Evolutionary conservation across 2,329 filamentous ascomycete genomes (phyloP).

Genomic region (Hymenoscyphus fraxineus): DNA sequence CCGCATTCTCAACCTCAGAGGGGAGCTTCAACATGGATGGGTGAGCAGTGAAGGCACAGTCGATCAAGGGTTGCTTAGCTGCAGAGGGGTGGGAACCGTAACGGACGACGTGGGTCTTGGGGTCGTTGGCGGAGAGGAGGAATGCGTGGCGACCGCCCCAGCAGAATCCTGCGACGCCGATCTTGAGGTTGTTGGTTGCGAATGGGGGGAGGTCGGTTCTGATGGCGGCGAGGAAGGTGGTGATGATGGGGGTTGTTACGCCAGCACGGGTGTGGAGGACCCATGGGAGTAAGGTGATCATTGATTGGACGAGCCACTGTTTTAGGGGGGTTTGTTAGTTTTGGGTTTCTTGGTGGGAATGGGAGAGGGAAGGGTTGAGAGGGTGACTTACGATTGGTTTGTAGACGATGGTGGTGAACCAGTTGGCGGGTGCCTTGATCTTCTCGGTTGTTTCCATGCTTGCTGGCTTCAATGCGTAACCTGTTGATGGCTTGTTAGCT

Average conservation of each 20-base stretch:
- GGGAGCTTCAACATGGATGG: constrained; percentile 46
- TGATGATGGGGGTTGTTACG: constrained; percentile 36
- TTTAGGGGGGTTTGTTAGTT: neutral
- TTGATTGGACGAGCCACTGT: constrained; percentile 44
- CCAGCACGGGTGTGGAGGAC: constrained; percentile 29
- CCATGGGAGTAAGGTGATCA: constrained; percentile 29
- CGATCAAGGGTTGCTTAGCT: constrained; percentile 37
- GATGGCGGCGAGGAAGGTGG: constrained; percentile 38
- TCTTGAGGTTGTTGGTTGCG: constrained; percentile 35
- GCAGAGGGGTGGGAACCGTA: constrained; percentile 16
- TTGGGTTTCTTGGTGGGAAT: neutral
- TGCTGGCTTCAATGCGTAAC: constrained; percentile 16
- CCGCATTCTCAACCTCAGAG: constrained; percentile 41
- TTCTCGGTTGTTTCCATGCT: constrained; percentile 21
- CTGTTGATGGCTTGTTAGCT: too few species aligned
- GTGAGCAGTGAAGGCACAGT: constrained; percentile 49
- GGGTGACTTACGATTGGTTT: constrained; percentile 25
- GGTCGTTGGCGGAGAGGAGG: constrained; percentile 42
- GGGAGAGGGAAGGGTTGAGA: neutral
- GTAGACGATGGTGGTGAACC: constrained; percentile 21
- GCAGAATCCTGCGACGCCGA: constrained; percentile 58
- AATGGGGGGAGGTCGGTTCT: constrained; percentile 31
- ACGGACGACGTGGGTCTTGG: constrained; percentile 22
- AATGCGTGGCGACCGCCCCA: constrained; percentile 58
- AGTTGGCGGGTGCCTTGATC: constrained; percentile 21